Base-by-base conservation (phyloP, 1,284 basidiomycete genomes). In the Ceratobasidium sp. region DNA sequence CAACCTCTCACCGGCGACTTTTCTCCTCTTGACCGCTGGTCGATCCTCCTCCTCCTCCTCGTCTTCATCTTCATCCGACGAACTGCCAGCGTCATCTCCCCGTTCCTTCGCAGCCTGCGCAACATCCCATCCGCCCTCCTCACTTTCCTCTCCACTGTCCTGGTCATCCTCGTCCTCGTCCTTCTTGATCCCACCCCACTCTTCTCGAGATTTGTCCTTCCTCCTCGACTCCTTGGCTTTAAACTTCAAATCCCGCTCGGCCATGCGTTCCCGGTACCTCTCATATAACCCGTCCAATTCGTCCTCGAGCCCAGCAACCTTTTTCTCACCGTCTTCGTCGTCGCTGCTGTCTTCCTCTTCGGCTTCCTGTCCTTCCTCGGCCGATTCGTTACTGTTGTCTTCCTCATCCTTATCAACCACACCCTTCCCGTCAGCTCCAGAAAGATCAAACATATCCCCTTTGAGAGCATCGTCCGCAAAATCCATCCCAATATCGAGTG, bases 401-500 rank as follows among this genome's bases (percentile, higher is more conserved):
- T 86, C 87, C n/a, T 89, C 87, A 42, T 87, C 83, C 58, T 90
- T 84, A 45, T 82, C 85, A 1, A 83, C 83, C 90, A 78, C 75
- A 81, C 85, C 79, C 83, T 86, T 84, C 15, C 83, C 82, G 82
- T 93, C 90, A 15, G 90, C 89, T 58, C 89, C 86, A 61, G 87
- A 89, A 42, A 98, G 88, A 81, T 97, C 94, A 81, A 98, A 98
- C 53, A 97, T 86, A 81, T 98, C 95, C 74, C 86, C 86, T 23
- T 86, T 88, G 8, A 97, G 86, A 11, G 91, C 88, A 15, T 89
- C 85, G 81, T 97, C 95, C 56, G 86, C 87, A 81, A 93, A 91
- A 81, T 99, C 96, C 81, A 99, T 86, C 83, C 97, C 98, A 79
- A 98, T 96, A 79, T 99, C 96, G 81, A 97, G 86, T 31, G 96